phyloP scores from a whole-genome alignment of 177 flowering plant genomes.

The Vitis hybrid region DNA sequence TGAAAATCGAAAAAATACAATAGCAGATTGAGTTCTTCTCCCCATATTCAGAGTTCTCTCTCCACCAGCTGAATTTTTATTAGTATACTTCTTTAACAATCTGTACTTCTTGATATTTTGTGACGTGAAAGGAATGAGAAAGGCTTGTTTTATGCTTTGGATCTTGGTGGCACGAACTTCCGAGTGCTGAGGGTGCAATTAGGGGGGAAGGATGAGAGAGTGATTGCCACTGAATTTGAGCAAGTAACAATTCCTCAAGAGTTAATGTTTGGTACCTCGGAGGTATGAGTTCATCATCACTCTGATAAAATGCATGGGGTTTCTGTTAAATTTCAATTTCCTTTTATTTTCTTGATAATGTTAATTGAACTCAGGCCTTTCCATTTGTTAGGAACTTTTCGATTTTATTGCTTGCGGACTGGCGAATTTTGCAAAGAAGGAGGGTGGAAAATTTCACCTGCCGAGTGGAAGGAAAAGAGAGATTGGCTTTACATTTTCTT shows the following conservation, averaged over 20 bases:
- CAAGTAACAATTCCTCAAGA: conserved; percentile 81
- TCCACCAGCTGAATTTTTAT: too few species aligned
- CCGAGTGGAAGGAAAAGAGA: conserved; percentile 67
- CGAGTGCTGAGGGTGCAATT: conserved; percentile 81
- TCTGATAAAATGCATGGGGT: background rate
- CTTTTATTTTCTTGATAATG: background rate
- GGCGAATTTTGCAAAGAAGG: conserved; percentile 59
- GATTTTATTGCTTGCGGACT: conserved; percentile 81
- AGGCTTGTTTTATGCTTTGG: conserved; percentile 84
- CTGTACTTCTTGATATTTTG: background rate
- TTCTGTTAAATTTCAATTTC: background rate
- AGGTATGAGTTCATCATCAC: conserved; percentile 38
- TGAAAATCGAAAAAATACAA: too few species aligned
- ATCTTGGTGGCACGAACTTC: conserved; percentile 97
- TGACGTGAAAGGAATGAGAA: conserved; percentile 63
- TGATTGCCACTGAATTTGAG: conserved; percentile 67
- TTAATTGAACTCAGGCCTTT: background rate
- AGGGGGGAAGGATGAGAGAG: conserved; percentile 73
- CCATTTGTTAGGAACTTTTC: conserved; percentile 57
- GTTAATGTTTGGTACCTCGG: conserved; percentile 76
- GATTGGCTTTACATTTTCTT: conserved; percentile 91
- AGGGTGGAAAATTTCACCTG: conserved; percentile 53
- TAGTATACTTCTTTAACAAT: background rate
- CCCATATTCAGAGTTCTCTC: too few species aligned
- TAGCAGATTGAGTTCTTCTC: too few species aligned